Evolutionary conservation across 2,329 filamentous ascomycete species (phyloP), one percentile per base, ranked within the genome.

Genomic region (Colletotrichum tropicale): DNA sequence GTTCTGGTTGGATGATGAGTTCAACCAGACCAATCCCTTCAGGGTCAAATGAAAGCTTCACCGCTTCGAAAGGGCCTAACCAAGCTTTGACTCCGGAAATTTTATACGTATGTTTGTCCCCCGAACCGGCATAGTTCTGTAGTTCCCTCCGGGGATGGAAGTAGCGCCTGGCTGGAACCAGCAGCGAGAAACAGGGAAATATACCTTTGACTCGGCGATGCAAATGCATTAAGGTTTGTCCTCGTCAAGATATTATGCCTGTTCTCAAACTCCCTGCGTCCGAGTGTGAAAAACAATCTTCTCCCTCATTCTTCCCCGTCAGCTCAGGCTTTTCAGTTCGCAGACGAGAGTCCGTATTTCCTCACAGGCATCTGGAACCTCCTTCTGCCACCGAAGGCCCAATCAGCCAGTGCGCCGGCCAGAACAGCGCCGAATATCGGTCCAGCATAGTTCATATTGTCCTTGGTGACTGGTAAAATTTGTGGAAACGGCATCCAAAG

Each of bases 401-500:
- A 30, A 30, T 60, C 26, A 60, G n/a, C 30, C 16, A 60, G 56
- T 18, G 56, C 56, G 26, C 56, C 18, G 12, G 10, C 56, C 56
- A 60, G 5, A 1, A 60, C 56, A 32, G 56, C 26, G 9, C 26
- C 26, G 21, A 60, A 60, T 18, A 60, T 60, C 12, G 56, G 56
- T 6, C 67, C 67, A 3, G 67, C 36, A 21, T 64, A 70, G 5
- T 70, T 70, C 67, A 62, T 70, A 9, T 70, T 70, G 26, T 70
- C 34, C 5, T 70, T 70, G 7, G 55, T 32, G 8, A 62, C 66
- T 52, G 66, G 66, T 18, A 68, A 13, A 10, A 68, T 21, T 30
- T 68, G 66, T 12, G 67, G 67, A 10, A 70, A 70, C 10, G 67
- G 67, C 55, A 70, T 70, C 67, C 67, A 70, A 8, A 70, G n/a